These are phyloP conservation scores for Trichosporon faecale DNA, from an alignment of 1,284 basidiomycete genomes.

Conservation along the genomic window DNA sequence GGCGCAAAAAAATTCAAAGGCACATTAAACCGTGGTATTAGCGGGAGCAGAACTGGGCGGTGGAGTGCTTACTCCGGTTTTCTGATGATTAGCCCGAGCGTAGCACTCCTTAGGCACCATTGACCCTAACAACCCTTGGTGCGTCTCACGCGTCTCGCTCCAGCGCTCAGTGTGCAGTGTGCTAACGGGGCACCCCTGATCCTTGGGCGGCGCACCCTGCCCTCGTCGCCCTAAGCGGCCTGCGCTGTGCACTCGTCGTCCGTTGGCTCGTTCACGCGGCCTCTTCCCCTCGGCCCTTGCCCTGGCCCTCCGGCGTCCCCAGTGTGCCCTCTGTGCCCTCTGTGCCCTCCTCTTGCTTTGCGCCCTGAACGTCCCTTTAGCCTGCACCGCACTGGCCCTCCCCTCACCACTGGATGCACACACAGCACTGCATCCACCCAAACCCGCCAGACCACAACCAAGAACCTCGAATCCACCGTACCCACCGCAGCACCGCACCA, in stretches of 20 bases:
- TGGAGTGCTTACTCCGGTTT: background rate
- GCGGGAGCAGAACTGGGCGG: background rate
- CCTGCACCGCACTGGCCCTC: constrained; percentile 9
- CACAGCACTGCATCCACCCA: background rate
- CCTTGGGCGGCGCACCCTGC: background rate
- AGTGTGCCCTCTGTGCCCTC: background rate
- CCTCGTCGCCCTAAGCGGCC: background rate
- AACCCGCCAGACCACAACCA: background rate
- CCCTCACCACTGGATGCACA: constrained; percentile 8
- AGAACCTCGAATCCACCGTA: constrained; percentile 1
- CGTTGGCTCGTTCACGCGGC: background rate
- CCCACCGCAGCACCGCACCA: background rate
- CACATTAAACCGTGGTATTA: background rate
- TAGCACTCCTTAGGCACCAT: background rate
- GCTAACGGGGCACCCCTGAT: background rate
- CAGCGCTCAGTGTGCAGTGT: background rate
- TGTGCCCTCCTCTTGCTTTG: background rate
- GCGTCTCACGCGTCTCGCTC: constrained; percentile 10
- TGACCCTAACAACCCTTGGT: background rate
- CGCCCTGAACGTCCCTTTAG: constrained; percentile 3
- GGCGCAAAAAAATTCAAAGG: background rate
- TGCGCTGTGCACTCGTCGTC: constrained; percentile 9
- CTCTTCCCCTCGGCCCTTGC: background rate
- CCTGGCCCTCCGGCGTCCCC: background rate
- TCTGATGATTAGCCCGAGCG: background rate